Evolutionary conservation across 139 green algal genomes (phyloP).

Genomic region (Closterium sp.): DNA sequence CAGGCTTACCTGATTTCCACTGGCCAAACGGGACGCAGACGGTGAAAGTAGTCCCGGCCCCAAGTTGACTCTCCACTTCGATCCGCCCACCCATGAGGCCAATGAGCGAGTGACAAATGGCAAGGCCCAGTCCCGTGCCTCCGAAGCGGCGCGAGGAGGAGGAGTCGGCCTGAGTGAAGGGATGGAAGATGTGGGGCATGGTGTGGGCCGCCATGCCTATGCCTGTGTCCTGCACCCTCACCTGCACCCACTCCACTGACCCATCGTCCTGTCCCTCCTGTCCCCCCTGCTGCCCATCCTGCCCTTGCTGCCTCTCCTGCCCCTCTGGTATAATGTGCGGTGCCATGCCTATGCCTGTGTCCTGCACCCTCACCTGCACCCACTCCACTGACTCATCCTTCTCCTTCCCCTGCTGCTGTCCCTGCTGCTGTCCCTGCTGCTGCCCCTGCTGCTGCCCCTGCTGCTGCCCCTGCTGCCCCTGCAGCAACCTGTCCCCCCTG

Average conservation of each 20-base stretch:
- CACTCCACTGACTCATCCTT: background rate
- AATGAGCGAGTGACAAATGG: slow-evolving; percentile 31
- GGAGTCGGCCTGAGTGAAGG: slow-evolving; percentile 28
- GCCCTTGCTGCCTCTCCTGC: no score
- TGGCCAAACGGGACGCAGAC: background rate
- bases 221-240: slow-evolving; percentile 26
- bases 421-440: no score
- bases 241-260: background rate
- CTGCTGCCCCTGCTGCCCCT: no score
- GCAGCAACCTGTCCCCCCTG: no score
- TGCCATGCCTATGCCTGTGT: slow-evolving; percentile 38
- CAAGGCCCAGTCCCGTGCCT: slow-evolving; percentile 20
- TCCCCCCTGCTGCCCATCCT: no score
- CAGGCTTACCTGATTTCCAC: background rate
- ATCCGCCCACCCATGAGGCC: slow-evolving; percentile 19
- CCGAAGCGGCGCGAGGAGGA: background rate
- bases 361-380: background rate
- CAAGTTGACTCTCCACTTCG: background rate
- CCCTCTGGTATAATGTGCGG: background rate
- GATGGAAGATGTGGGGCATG: slow-evolving; percentile 18
- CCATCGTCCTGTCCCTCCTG: background rate
- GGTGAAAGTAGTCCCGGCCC: background rate
- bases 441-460: no score
- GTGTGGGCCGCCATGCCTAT: slow-evolving; percentile 13
- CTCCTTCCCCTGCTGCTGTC: no score